These are phyloP conservation scores for Pleurotus djamor DNA, from an alignment of 768 basidiomycete genomes.

Conservation along the genomic window DNA sequence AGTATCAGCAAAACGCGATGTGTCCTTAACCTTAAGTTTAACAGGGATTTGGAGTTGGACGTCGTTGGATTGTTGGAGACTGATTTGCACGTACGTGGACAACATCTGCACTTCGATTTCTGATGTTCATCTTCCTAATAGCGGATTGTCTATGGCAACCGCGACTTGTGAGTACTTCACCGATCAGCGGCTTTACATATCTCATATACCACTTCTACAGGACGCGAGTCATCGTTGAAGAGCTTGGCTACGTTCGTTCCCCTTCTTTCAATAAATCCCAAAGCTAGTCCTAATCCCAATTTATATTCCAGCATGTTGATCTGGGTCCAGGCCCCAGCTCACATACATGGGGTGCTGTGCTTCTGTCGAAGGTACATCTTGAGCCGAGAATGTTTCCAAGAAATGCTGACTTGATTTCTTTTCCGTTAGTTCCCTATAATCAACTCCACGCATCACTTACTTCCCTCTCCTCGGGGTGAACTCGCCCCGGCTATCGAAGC, in stretches of 20 bases:
- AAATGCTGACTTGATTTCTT: background rate
- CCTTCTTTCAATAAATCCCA: background rate
- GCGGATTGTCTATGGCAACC: conserved; percentile 77
- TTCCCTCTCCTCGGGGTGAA: conserved; percentile 85
- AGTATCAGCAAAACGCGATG: background rate
- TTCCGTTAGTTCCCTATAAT: conserved; percentile 77
- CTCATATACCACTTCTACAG: conserved; percentile 28
- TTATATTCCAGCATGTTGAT: conserved; percentile 67
- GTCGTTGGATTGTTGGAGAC: conserved; percentile 85
- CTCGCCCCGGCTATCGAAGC: conserved; percentile 91
- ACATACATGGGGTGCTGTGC: conserved; percentile 87
- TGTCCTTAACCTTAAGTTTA: background rate
- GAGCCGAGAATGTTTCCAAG: background rate
- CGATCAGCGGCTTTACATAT: too few species aligned
- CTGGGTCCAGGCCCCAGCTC: conserved; percentile 85
- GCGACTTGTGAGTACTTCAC: conserved; percentile 60
- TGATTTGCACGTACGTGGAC: conserved; percentile 68
- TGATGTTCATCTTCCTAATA: conserved; percentile 21
- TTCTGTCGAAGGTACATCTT: conserved; percentile 68
- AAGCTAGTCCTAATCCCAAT: too few species aligned
- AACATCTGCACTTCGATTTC: background rate
- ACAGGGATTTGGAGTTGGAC: conserved; percentile 81
- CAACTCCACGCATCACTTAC: conserved; percentile 79
- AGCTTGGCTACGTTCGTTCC: conserved; percentile 74
- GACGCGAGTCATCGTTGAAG: conserved; percentile 73